A percentile compares a stretch with the other conserved stretches of the same genome.
Evolutionary conservation across 2,329 filamentous ascomycete genomes (phyloP).

Genomic region (Diaporthe helianthi): DNA sequence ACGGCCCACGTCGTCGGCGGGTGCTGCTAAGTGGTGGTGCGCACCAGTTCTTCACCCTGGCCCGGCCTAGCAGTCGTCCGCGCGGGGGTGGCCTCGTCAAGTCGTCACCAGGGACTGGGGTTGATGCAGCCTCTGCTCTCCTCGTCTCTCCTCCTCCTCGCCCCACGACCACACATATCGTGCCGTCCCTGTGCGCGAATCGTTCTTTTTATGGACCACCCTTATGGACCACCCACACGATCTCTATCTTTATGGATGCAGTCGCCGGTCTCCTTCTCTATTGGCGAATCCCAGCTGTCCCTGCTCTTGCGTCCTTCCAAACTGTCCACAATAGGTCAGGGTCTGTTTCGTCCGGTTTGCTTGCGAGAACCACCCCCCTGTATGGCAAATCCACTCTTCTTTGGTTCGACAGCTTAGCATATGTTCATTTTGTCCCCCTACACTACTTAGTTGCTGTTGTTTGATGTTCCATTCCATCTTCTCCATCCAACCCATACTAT

Average conservation of each 20-base stretch:
- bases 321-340: slow-evolving; percentile 47
- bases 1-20: background rate
- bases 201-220: slow-evolving; percentile 43
- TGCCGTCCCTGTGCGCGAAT: slow-evolving; percentile 41
- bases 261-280: slow-evolving; percentile 39
- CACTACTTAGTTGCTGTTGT: slow-evolving; percentile 32
- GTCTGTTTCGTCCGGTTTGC: slow-evolving; percentile 53
- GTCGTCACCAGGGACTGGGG: slow-evolving; percentile 19
- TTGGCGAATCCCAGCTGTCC: slow-evolving; percentile 41
- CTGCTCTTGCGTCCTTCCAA: slow-evolving; percentile 42
- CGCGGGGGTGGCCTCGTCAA: slow-evolving; percentile 30
- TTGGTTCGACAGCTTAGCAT: slow-evolving; percentile 46
- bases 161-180: slow-evolving; percentile 36
- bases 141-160: background rate
- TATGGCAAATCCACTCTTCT: slow-evolving; percentile 31
- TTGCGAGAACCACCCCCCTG: slow-evolving; percentile 36
- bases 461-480: slow-evolving; percentile 37
- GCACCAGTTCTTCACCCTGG: slow-evolving; percentile 26
- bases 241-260: slow-evolving; percentile 40
- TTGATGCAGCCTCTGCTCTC: background rate
- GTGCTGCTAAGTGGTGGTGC: slow-evolving; percentile 16
- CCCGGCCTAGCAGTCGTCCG: slow-evolving; percentile 24
- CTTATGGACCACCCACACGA: slow-evolving; percentile 40
- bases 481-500: slow-evolving; percentile 19
- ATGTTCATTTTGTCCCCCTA: slow-evolving; percentile 40